A percentile compares a stretch with the other conserved stretches of the same genome.
These are phyloP conservation scores for Vaccinium vitisidaea DNA, from an alignment of 148 eudicot genomes.

Conservation along the genomic window DNA sequence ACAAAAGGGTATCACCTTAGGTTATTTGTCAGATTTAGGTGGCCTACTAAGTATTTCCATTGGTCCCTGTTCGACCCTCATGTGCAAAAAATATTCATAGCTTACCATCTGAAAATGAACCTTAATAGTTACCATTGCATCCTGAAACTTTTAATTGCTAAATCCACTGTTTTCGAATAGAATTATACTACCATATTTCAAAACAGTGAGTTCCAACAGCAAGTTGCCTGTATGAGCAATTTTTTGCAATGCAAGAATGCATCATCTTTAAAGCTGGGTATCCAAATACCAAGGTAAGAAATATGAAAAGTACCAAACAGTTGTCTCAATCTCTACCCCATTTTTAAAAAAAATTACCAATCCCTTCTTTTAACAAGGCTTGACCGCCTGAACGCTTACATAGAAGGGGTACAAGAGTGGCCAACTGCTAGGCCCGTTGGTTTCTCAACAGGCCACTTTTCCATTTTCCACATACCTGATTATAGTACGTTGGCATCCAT, in stretches of 20 bases:
- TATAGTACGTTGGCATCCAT: constrained; percentile 99
- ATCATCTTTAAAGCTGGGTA: not conserved
- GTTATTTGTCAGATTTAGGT: constrained; percentile 19
- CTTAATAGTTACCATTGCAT: not conserved
- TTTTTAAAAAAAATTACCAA: not conserved
- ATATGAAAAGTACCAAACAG: not conserved
- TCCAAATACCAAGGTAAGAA: not conserved
- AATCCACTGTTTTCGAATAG: not conserved
- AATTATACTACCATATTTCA: too few species aligned
- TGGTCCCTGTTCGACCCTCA: not conserved
- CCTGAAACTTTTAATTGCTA: not conserved
- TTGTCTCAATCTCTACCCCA: not conserved
- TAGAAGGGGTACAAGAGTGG: not conserved
- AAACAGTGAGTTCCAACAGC: not conserved
- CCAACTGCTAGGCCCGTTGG: not conserved
- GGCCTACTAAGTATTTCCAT: constrained; percentile 7
- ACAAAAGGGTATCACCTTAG: constrained; percentile 12
- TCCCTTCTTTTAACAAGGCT: not conserved
- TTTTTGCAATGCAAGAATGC: not conserved
- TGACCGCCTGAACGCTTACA: not conserved
- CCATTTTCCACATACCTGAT: constrained; percentile 54
- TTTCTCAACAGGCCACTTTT: not conserved
- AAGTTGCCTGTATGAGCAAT: not conserved
- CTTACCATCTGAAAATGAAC: not conserved
- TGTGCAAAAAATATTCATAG: not conserved